Base-by-base conservation (phyloP, 345 rosid species). In the Boechera retrofracta region DNA sequence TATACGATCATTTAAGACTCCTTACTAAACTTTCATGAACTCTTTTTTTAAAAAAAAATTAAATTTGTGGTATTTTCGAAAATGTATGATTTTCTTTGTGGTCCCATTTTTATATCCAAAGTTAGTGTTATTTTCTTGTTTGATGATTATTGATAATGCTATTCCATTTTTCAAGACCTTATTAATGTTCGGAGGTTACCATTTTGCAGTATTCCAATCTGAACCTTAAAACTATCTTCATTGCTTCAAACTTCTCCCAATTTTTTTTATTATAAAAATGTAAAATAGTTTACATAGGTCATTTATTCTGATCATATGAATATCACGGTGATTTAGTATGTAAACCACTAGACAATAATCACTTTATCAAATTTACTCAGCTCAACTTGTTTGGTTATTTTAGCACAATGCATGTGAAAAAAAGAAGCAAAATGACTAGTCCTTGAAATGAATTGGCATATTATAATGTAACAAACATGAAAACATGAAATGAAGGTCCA, bases 401-500 rank as follows among this genome's bases (percentile, higher is more conserved):
- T 47, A 36, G 71, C 21, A 54, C 60, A 45, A n/a, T 35, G 59
- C 44, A 64, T 63, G 45, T 28, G 60, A 35, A 54, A 42, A 21
- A 38, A 38, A 28, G 29, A 28, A 2, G 21, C 35, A 64, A 55
- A 64, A 63, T 11, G 54, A 76, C 29, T 21, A 21, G 2, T 36
- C 29, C 64, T 69, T 69, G 49, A 61, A 10, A 41, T 31, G 48
- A 69, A 47, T 0, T 28, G 29, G 29, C 29, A 21, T n/a, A 71
- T 29, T 61, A 71, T 29, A 47, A 21, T 39, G 53, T 12, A 63
- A 64, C 55, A 36, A 64, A 77, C 72, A 71, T 71, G 62, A 26
- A 15, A 64, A 47, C 51, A 72, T 65, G 64, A 73, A 33, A 29
- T 7, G 41, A 60, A 31, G 77, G 69, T 71, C 73, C 81, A 44